phyloP scores from a whole-genome alignment of 352 stramenopile genomes.

The Phytophthora melonis region DNA sequence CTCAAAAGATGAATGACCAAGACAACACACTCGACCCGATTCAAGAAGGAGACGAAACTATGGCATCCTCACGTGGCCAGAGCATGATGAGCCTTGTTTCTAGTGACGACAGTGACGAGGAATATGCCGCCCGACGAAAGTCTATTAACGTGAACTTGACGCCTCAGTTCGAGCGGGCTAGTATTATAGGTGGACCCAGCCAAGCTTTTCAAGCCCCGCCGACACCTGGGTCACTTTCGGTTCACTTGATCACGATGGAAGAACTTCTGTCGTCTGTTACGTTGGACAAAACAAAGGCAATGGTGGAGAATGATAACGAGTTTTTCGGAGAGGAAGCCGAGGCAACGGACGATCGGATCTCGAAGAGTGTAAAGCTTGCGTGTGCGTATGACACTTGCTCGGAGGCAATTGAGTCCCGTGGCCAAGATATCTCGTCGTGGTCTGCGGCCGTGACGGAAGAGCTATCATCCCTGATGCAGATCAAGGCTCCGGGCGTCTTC shows the following conservation, averaged over 20 bases:
- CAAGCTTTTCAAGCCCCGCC: conserved; percentile 17
- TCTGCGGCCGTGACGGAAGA: conserved; percentile 52
- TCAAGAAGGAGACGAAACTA: conserved; percentile 69
- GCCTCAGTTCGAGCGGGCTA: conserved; percentile 77
- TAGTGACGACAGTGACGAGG: conserved; percentile 64
- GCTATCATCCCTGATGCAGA: conserved; percentile 53
- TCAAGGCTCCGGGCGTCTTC: conserved; percentile 59
- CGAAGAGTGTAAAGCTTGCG: conserved; percentile 47
- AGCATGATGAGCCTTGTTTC: conserved; percentile 85
- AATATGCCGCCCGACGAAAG: conserved; percentile 57
- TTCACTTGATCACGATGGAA: conserved; percentile 53
- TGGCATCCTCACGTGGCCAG: conserved; percentile 52
- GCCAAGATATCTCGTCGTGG: conserved; percentile 62
- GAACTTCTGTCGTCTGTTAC: conserved; percentile 46
- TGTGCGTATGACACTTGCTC: conserved; percentile 49
- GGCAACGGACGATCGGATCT: conserved; percentile 1
- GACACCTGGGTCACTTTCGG: conserved; percentile 15
- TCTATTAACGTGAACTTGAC: conserved; percentile 81
- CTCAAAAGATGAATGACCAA: conserved; percentile 35
- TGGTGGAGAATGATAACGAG: conserved; percentile 4
- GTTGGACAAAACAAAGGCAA: conserved; percentile 34
- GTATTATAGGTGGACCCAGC: conserved; percentile 31
- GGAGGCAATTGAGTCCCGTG: conserved; percentile 55
- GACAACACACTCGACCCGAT: conserved; percentile 69
- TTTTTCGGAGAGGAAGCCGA: conserved; percentile 41